These are phyloP conservation scores for Cadophora luteo-olivacea DNA, from an alignment of 2,329 filamentous ascomycete species.

Conservation along the genomic window DNA sequence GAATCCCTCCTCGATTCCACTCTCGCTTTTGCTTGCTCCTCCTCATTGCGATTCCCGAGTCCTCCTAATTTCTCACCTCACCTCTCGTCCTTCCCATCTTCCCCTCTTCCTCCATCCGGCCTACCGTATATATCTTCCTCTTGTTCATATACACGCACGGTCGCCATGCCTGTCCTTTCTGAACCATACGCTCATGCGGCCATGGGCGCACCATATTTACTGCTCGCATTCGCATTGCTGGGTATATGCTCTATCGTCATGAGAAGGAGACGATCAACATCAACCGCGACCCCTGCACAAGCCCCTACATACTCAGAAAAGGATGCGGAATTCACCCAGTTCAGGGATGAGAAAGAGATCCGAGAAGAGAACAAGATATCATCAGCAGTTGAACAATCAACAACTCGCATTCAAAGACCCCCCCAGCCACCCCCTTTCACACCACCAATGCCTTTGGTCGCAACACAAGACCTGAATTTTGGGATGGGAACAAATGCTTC, in stretches of 20 bases:
- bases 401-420: slow-evolving; percentile 28
- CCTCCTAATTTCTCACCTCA: slow-evolving; percentile 18
- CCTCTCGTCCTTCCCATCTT: background rate
- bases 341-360: background rate
- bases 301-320: background rate
- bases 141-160: background rate
- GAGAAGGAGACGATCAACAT: slow-evolving; percentile 15
- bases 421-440: slow-evolving; percentile 13
- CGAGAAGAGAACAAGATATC: background rate
- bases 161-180: slow-evolving; percentile 27
- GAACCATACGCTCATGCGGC: slow-evolving; percentile 19
- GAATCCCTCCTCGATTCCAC: slow-evolving; percentile 2
- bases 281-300: background rate
- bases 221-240: slow-evolving; percentile 21
- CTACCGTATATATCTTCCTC: slow-evolving; percentile 17
- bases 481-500: slow-evolving; percentile 6
- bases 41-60: slow-evolving; percentile 6
- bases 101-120: background rate
- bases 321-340: background rate
- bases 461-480: slow-evolving; percentile 16
- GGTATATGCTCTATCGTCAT: slow-evolving; percentile 12
- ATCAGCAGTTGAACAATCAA: slow-evolving; percentile 1
- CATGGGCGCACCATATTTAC: slow-evolving; percentile 12
- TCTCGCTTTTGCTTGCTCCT: background rate
- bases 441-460: slow-evolving; percentile 11